These are phyloP conservation scores for Phaeosphaeria sp. DNA, from an alignment of 2,329 filamentous ascomycete genomes.

Conservation along the genomic window DNA sequence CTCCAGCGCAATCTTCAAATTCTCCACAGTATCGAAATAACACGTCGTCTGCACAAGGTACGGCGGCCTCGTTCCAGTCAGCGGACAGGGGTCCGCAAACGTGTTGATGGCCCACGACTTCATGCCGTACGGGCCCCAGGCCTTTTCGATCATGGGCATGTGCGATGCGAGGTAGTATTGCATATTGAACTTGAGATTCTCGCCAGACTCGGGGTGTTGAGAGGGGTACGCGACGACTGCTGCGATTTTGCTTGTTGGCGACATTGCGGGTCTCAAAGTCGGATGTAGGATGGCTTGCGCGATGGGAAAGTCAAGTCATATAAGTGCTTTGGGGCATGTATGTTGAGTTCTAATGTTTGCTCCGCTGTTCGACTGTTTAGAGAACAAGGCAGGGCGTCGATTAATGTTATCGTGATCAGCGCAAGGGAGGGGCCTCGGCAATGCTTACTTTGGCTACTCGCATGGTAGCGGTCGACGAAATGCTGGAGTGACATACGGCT, in stretches of 20 bases:
- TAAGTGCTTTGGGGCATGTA: not conserved
- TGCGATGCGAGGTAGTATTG: constrained; percentile 54
- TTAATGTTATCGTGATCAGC: not conserved
- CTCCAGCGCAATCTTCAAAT: constrained; percentile 17
- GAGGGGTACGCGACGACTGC: constrained; percentile 22
- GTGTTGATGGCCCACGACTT: constrained; percentile 23
- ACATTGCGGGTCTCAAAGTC: not conserved
- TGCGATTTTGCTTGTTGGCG: constrained; percentile 4
- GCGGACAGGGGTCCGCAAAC: constrained; percentile 19
- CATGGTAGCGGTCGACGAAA: not conserved
- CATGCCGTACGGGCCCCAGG: constrained; percentile 49
- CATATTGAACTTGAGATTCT: constrained; percentile 50
- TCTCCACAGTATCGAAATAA: constrained; percentile 14
- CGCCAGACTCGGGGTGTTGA: constrained; percentile 45
- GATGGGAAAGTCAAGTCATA: not conserved
- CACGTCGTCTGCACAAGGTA: constrained; percentile 20
- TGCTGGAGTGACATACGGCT: not conserved
- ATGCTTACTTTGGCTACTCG: not conserved
- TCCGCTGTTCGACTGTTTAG: not conserved
- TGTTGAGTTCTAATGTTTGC: not conserved
- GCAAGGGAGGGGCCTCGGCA: not conserved
- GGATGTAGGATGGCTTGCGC: not conserved
- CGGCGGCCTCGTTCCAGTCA: constrained; percentile 19
- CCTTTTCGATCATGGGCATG: constrained; percentile 50
- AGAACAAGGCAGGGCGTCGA: not conserved